Conservation (phyloP, 164 flowering plant species). For the Tetracentron sinense region DNA sequence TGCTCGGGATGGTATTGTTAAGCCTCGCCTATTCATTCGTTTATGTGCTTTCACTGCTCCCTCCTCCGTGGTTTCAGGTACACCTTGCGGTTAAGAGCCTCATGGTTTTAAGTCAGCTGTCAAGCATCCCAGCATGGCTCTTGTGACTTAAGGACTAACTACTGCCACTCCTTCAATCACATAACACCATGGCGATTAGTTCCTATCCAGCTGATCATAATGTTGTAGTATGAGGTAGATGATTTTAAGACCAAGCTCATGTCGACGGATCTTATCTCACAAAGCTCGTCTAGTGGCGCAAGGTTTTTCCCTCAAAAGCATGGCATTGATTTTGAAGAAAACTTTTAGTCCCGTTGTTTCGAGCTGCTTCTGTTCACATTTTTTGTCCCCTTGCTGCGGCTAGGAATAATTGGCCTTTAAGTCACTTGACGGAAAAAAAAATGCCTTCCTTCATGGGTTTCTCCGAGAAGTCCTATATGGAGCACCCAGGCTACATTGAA, state of each 20-base stretch:
- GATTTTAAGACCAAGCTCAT: neutral
- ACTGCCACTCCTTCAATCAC: constrained; percentile 5
- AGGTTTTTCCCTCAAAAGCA: too few species aligned
- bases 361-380: neutral
- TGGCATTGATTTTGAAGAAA: too few species aligned
- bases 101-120: neutral
- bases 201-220: neutral
- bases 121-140: too few species aligned
- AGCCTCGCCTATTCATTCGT: too few species aligned
- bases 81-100: constrained; percentile 2
- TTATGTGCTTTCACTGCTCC: constrained; percentile 2
- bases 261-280: too few species aligned
- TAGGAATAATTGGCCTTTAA: constrained; percentile 1
- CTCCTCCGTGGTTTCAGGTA: constrained; percentile 9
- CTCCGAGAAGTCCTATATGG: too few species aligned
- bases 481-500: too few species aligned
- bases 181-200: constrained; percentile 3
- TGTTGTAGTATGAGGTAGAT: neutral
- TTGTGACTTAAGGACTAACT: too few species aligned
- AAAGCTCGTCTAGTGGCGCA: neutral
- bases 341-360: too few species aligned
- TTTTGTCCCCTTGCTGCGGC: neutral
- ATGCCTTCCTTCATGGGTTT: too few species aligned
- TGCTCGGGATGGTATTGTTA: neutral
- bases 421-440: too few species aligned